Evolutionary conservation across 2,329 filamentous ascomycete species (phyloP).

Genomic region (Coniochaeta sp.): DNA sequence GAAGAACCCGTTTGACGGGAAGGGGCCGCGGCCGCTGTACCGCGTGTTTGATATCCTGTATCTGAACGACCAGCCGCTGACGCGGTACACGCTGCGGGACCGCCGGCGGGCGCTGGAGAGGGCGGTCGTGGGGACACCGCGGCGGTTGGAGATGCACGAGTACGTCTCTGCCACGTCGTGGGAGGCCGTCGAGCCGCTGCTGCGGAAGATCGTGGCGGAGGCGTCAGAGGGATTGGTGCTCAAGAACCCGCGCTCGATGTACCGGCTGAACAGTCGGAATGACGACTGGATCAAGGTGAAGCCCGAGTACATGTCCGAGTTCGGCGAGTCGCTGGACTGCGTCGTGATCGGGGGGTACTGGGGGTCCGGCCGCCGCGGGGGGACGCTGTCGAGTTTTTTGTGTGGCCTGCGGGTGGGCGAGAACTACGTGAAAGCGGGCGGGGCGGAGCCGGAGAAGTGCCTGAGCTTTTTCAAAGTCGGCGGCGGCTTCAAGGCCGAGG

Average conservation of each 20-base stretch:
- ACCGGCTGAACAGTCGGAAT: slow-evolving; percentile 81
- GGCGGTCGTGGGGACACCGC: slow-evolving; percentile 61
- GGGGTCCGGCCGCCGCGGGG: slow-evolving; percentile 78
- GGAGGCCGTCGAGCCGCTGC: slow-evolving; percentile 67
- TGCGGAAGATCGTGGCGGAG: slow-evolving; percentile 79
- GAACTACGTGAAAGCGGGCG: slow-evolving; percentile 51
- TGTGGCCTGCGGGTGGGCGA: slow-evolving; percentile 76
- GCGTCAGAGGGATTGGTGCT: slow-evolving; percentile 85
- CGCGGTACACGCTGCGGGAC: slow-evolving; percentile 75
- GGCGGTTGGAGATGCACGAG: slow-evolving; percentile 76
- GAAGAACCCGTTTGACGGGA: slow-evolving; percentile 58
- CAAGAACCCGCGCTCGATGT: slow-evolving; percentile 86
- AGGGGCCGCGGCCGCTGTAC: slow-evolving; percentile 67
- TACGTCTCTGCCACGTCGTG: slow-evolving; percentile 60
- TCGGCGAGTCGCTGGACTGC: slow-evolving; percentile 87
- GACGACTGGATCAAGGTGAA: slow-evolving; percentile 99
- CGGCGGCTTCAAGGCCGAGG: slow-evolving; percentile 79
- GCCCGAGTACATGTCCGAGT: slow-evolving; percentile 96
- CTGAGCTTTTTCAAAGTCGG: slow-evolving; percentile 98
- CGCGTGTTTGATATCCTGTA: slow-evolving; percentile 88
- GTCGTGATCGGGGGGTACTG: slow-evolving; percentile 89
- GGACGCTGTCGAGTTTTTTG: slow-evolving; percentile 77
- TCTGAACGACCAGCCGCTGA: slow-evolving; percentile 74
- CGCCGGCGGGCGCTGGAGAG: slow-evolving; percentile 67
- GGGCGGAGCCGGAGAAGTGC: slow-evolving; percentile 66